These are phyloP conservation scores for Scytalidium lignicola DNA, from an alignment of 2,329 filamentous ascomycete species.

Conservation along the genomic window DNA sequence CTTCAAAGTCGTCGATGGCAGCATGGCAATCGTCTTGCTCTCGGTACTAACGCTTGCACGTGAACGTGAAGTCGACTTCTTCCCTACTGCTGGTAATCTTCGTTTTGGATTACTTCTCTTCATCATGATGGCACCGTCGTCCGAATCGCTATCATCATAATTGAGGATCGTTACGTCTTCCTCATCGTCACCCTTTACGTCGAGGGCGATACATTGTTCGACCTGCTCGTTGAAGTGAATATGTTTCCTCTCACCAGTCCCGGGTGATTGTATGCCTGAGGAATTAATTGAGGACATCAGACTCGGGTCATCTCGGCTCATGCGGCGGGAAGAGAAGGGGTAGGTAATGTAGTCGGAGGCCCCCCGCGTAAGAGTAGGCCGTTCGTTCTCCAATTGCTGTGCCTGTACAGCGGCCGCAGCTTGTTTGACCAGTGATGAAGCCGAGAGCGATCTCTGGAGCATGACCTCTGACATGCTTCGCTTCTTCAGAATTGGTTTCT, in stretches of 20 bases:
- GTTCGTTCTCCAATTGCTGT: conserved; percentile 39
- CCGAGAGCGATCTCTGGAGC: conserved; percentile 81
- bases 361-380: conserved; percentile 54
- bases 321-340: conserved; percentile 55
- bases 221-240: conserved; percentile 95
- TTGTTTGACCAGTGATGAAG: conserved; percentile 81
- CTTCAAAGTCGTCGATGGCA: conserved; percentile 64
- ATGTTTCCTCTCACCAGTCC: conserved; percentile 67
- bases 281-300: conserved; percentile 59
- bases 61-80: conserved; percentile 30
- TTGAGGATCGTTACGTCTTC: conserved; percentile 8
- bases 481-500: conserved; percentile 87
- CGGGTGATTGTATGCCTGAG: conserved; percentile 59
- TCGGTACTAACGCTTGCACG: conserved; percentile 48
- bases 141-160: conserved; percentile 17
- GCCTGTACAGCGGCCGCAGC: conserved; percentile 32
- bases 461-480: conserved; percentile 94
- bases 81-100: conserved; percentile 33
- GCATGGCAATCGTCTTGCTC: conserved; percentile 62
- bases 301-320: conserved; percentile 59
- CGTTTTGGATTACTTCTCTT: conserved; percentile 34
- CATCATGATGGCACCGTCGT: neutral
- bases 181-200: conserved; percentile 37
- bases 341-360: conserved; percentile 65
- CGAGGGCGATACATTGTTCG: conserved; percentile 86